Percentiles rank a stretch among this genome's conserved stretches.
These are phyloP conservation scores for Candida coleopterorum DNA, from an alignment of 805 yeast species.

Conservation along the genomic window DNA sequence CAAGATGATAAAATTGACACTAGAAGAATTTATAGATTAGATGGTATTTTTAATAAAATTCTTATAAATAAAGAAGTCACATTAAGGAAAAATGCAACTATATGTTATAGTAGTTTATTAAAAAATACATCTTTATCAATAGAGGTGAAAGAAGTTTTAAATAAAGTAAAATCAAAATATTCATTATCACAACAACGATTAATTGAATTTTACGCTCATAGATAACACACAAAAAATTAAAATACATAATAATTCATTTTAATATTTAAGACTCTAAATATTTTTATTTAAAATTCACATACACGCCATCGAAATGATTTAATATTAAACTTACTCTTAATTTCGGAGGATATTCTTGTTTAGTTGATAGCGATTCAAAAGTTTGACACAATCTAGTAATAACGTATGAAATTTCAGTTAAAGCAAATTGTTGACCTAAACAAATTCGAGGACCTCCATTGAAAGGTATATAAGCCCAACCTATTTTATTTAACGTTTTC, in stretches of 20 bases:
- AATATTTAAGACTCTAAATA: too few species aligned
- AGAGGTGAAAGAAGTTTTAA: conserved; percentile 3
- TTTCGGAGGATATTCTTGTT: conserved; percentile 3
- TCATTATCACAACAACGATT: conserved; percentile 41
- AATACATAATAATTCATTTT: too few species aligned
- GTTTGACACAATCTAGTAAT: conserved; percentile 29
- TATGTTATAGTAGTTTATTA: conserved; percentile 34
- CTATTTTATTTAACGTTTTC: conserved; percentile 25
- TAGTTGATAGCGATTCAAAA: conserved; percentile 7
- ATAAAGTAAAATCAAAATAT: conserved; percentile 18
- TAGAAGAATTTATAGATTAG: conserved; percentile 15
- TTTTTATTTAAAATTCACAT: neutral
- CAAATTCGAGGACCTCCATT: conserved; percentile 56
- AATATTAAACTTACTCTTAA: neutral
- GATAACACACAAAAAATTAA: conserved; percentile 1
- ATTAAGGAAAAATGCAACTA: conserved; percentile 32
- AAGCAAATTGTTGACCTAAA: conserved; percentile 53
- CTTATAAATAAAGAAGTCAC: conserved; percentile 26
- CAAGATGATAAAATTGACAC: conserved; percentile 1
- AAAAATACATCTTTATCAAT: conserved; percentile 13
- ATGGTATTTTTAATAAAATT: conserved; percentile 21
- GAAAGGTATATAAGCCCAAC: conserved; percentile 50
- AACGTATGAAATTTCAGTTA: conserved; percentile 46
- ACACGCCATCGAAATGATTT: neutral
- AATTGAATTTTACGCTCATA: conserved; percentile 41